Conservation (phyloP, 2,329 filamentous ascomycete genomes). For the Trichophyton simii region DNA sequence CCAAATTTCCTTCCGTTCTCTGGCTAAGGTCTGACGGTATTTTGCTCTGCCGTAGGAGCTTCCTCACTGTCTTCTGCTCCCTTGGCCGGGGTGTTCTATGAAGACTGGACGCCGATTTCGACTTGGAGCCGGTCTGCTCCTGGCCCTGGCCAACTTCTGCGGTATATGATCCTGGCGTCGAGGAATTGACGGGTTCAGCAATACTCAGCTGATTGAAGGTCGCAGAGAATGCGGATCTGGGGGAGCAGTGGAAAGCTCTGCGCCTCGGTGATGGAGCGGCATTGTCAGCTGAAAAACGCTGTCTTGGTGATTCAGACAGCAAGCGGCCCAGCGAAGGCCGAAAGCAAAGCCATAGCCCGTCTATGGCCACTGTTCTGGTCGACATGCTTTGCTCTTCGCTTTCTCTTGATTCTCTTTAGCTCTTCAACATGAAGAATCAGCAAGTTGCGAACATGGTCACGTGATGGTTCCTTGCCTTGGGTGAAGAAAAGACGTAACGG, state of each 20-base stretch:
- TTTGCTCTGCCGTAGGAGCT: constrained; percentile 8
- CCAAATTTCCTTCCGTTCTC: constrained; percentile 17
- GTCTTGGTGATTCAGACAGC: neutral
- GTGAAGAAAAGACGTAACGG: neutral
- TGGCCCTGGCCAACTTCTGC: neutral
- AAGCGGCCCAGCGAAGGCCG: constrained; percentile 25
- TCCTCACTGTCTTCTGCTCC: neutral
- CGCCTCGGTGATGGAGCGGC: neutral
- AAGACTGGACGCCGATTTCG: neutral
- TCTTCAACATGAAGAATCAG: too few species aligned
- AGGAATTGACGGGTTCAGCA: neutral
- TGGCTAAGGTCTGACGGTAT: constrained; percentile 15
- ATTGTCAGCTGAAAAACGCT: neutral
- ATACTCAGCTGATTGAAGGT: neutral
- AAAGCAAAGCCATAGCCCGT: constrained; percentile 32
- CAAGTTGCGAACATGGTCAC: neutral
- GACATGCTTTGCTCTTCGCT: constrained; percentile 17
- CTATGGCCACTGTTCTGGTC: constrained; percentile 21
- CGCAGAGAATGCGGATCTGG: neutral
- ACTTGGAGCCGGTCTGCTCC: neutral
- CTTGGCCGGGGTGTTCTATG: neutral
- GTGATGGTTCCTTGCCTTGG: neutral
- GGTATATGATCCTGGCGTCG: neutral
- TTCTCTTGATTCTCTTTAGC: neutral
- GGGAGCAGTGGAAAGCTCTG: neutral